These are phyloP conservation scores for Sporothrix inflata DNA, from an alignment of 2,329 filamentous ascomycete species.

Conservation along the genomic window DNA sequence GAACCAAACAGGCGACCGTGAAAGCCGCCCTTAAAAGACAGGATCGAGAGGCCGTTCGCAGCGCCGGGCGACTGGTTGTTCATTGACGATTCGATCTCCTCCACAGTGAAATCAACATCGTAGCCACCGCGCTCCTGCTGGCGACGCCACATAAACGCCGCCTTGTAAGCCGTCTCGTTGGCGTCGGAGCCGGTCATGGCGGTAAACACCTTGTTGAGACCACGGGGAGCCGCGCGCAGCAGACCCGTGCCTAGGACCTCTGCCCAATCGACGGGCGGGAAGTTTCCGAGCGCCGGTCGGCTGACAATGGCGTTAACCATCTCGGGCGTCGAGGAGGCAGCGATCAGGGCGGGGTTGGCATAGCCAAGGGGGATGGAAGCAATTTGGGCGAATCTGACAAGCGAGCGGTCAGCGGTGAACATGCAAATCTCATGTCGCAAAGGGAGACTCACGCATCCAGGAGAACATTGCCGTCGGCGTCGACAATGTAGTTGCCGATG, in stretches of 20 bases:
- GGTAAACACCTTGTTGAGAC: constrained; percentile 87
- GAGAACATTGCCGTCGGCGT: constrained; percentile 71
- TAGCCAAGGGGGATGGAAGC: constrained; percentile 91
- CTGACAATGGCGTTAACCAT: constrained; percentile 85
- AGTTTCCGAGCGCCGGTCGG: constrained; percentile 87
- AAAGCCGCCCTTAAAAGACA: constrained; percentile 87
- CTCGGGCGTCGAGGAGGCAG: constrained; percentile 72
- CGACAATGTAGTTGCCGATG: constrained; percentile 81
- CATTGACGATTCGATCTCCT: constrained; percentile 78
- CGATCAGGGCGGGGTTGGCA: constrained; percentile 78
- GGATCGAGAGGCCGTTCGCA: constrained; percentile 73
- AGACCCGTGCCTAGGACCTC: constrained; percentile 77
- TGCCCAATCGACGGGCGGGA: constrained; percentile 84
- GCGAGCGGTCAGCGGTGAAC: constrained; percentile 35
- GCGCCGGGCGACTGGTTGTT: constrained; percentile 77
- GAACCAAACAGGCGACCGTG: constrained; percentile 89
- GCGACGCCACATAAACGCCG: constrained; percentile 90
- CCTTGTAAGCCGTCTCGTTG: constrained; percentile 94
- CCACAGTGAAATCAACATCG: constrained; percentile 75
- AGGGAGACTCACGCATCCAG: constrained; percentile 80
- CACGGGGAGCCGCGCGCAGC: constrained; percentile 79
- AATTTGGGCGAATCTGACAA: constrained; percentile 82
- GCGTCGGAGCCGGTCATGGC: constrained; percentile 87
- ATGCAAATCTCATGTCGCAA: too few species aligned
- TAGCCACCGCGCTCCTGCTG: constrained; percentile 79